Conservation (phyloP, 129 eudicot species). For the Pulicaria dysenterica region DNA sequence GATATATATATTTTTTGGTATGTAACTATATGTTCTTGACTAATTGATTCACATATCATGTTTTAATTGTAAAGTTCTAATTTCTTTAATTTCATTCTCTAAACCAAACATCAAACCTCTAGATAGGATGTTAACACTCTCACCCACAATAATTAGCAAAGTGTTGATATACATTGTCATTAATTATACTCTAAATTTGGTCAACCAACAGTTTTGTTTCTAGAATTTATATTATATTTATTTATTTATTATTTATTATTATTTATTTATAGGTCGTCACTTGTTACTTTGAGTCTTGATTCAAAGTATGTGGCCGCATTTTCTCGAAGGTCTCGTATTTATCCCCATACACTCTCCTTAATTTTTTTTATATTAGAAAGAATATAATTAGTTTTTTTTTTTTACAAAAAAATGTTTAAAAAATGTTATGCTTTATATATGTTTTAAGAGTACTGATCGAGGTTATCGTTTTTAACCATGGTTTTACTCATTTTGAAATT, state of each 20-base stretch:
- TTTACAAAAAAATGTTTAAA: too few relatives aligned
- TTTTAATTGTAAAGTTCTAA: too few relatives aligned
- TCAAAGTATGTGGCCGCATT: not conserved
- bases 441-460: too few relatives aligned
- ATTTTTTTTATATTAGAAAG: not conserved
- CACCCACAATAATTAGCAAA: not conserved
- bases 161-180: not conserved
- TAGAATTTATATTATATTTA: not conserved
- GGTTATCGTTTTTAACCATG: too few relatives aligned
- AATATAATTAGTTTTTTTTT: not conserved
- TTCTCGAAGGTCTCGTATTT: not conserved
- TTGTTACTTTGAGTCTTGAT: not conserved
- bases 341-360: not conserved
- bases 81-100: too few relatives aligned
- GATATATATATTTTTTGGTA: too few relatives aligned
- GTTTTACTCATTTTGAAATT: too few relatives aligned
- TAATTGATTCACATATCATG: too few relatives aligned
- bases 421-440: too few relatives aligned
- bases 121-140: not conserved
- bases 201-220: not conserved
- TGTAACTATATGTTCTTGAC: too few relatives aligned
- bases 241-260: not conserved
- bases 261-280: too few relatives aligned
- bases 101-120: too few relatives aligned
- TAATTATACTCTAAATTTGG: not conserved